Conservation (phyloP, 2,329 filamentous ascomycete species). For the Aureobasidium lini region DNA sequence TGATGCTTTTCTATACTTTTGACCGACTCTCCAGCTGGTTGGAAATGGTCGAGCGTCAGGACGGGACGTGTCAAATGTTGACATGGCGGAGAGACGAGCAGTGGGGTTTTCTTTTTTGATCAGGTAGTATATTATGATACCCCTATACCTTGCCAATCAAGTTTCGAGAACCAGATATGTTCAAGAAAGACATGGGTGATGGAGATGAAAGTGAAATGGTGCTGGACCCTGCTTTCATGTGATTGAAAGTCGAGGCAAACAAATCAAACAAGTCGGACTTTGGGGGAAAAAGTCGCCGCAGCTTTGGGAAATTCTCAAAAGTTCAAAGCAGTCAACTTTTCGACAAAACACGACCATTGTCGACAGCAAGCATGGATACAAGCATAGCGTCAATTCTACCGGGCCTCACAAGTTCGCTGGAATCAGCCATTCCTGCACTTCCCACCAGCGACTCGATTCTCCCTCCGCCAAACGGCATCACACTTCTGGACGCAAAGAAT, state of each 20-base stretch:
- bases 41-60: not conserved
- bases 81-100: not conserved
- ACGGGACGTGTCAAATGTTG: not conserved
- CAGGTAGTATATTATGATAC: conserved; percentile 8
- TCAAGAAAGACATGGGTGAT: not conserved
- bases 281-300: not conserved
- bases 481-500: conserved; percentile 90
- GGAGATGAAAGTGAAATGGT: not conserved
- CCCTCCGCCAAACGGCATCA: conserved; percentile 80
- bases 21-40: not conserved
- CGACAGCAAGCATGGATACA: conserved; percentile 5
- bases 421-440: conserved; percentile 47
- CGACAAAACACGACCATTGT: not conserved
- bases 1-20: not conserved
- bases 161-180: not conserved
- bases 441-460: conserved; percentile 56
- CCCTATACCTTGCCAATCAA: conserved; percentile 2
- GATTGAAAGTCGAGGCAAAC: not conserved
- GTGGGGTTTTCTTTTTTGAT: not conserved
- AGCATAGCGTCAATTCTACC: conserved; percentile 29
- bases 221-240: conserved; percentile 10
- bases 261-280: not conserved
- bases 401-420: conserved; percentile 51
- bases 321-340: not conserved
- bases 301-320: not conserved